These are phyloP conservation scores for Calonectria hongkongensis DNA, from an alignment of 2,329 filamentous ascomycete genomes.

Conservation along the genomic window DNA sequence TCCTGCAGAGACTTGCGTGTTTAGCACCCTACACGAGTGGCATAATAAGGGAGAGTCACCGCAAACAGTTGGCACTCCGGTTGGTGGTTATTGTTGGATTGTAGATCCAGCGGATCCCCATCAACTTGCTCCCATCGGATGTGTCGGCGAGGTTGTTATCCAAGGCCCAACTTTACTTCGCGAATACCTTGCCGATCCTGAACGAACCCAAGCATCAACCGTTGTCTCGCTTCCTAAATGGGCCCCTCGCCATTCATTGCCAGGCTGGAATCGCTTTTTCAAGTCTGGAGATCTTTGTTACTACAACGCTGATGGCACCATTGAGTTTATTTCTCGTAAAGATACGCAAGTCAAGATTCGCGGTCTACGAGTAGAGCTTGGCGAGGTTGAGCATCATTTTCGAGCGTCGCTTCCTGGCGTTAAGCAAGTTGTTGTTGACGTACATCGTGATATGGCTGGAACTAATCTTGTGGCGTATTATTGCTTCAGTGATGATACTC, in stretches of 20 bases:
- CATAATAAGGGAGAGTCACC: slow-evolving; percentile 16
- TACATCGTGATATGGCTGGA: background rate
- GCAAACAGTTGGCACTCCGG: slow-evolving; percentile 34
- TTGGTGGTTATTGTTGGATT: slow-evolving; percentile 40
- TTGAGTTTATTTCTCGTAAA: slow-evolving; percentile 42
- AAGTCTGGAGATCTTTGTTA: slow-evolving; percentile 30
- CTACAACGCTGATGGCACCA: slow-evolving; percentile 27
- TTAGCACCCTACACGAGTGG: slow-evolving; percentile 30
- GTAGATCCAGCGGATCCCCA: slow-evolving; percentile 36
- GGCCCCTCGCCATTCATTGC: background rate
- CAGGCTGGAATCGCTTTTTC: slow-evolving; percentile 9
- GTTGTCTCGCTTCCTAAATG: background rate
- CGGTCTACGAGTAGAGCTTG: slow-evolving; percentile 56
- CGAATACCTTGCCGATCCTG: slow-evolving; percentile 66
- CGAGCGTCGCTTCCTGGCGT: background rate
- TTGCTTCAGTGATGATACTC: background rate
- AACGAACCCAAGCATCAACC: slow-evolving; percentile 13
- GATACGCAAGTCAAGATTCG: slow-evolving; percentile 57
- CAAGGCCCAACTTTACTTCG: slow-evolving; percentile 62
- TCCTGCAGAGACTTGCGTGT: slow-evolving; percentile 37
- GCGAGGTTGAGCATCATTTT: slow-evolving; percentile 27
- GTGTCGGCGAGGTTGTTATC: slow-evolving; percentile 43
- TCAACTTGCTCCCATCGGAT: slow-evolving; percentile 38
- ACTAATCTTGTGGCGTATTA: background rate
- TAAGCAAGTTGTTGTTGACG: background rate